Evolutionary conservation across 73 alveolate genomes (phyloP).

Genomic region (Tetrahymena malaccensis): DNA sequence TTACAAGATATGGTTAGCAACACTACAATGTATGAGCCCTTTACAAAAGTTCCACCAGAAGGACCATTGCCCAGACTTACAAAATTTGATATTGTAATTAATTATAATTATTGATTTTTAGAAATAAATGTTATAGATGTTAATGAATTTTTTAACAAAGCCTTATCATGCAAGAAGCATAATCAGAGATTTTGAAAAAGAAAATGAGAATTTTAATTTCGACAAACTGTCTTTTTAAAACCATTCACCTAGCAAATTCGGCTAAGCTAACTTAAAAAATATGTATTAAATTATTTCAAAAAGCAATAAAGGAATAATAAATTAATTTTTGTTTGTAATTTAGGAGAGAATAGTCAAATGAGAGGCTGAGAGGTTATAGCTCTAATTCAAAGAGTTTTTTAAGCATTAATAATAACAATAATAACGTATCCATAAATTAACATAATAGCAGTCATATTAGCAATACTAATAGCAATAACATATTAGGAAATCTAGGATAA

Average conservation of each 20-base stretch:
- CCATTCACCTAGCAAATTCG: neutral
- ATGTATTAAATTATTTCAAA: neutral
- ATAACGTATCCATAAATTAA: neutral
- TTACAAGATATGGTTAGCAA: neutral
- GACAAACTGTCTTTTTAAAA: neutral
- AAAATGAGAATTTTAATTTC: neutral
- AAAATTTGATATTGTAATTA: neutral
- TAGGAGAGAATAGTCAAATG: neutral
- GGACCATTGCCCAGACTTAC: neutral
- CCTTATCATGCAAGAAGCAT: neutral
- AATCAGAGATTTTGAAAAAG: neutral
- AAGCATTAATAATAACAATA: neutral
- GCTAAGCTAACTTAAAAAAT: neutral
- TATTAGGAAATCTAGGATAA: neutral
- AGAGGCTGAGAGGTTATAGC: neutral
- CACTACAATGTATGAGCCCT: neutral
- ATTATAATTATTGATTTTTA: too few relatives aligned
- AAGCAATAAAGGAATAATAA: neutral
- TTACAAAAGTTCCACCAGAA: neutral
- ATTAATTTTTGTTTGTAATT: neutral
- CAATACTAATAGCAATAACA: neutral
- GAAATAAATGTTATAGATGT: neutral
- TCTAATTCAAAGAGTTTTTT: neutral
- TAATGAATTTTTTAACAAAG: neutral
- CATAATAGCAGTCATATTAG: neutral